Evolutionary conservation across 2,329 filamentous ascomycete species (phyloP).

Genomic region (Bimuria novae-zelandiae): DNA sequence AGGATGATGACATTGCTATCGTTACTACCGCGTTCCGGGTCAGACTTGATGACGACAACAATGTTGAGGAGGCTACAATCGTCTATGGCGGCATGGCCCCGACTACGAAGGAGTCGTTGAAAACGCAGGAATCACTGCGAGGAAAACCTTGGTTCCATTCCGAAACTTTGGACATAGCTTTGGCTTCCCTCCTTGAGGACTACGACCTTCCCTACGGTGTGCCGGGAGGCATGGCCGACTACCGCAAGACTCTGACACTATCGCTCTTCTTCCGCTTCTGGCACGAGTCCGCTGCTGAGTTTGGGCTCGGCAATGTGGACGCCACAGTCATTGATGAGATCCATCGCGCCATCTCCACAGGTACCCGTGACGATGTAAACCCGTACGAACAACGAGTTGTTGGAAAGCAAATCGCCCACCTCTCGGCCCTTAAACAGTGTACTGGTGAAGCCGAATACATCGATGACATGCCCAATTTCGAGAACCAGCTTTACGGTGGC

Average conservation of each 20-base stretch:
- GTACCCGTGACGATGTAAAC: slow-evolving; percentile 74
- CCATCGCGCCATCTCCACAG: slow-evolving; percentile 78
- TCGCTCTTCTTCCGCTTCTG: slow-evolving; percentile 98
- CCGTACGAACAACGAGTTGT: slow-evolving; percentile 82
- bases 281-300: slow-evolving; percentile 74
- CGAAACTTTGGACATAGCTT: slow-evolving; percentile 80
- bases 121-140: slow-evolving; percentile 70
- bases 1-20: slow-evolving; percentile 97
- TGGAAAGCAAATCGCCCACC: slow-evolving; percentile 81
- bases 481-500: slow-evolving; percentile 85
- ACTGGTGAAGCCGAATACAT: slow-evolving; percentile 94
- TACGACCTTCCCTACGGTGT: slow-evolving; percentile 87
- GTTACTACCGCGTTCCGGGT: slow-evolving; percentile 85
- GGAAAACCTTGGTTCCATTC: slow-evolving; percentile 80
- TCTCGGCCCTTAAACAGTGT: slow-evolving; percentile 88
- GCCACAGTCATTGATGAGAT: slow-evolving; percentile 78
- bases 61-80: slow-evolving; percentile 74
- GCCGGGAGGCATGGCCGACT: slow-evolving; percentile 94
- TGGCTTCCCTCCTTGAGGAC: slow-evolving; percentile 80
- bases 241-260: slow-evolving; percentile 83
- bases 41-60: slow-evolving; percentile 66
- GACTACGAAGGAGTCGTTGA: slow-evolving; percentile 79
- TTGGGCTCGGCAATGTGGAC: slow-evolving; percentile 64
- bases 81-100: slow-evolving; percentile 96
- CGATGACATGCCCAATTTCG: slow-evolving; percentile 83